Conservation (phyloP, 305 asterid genomes). For the Fraxinus nigra region DNA sequence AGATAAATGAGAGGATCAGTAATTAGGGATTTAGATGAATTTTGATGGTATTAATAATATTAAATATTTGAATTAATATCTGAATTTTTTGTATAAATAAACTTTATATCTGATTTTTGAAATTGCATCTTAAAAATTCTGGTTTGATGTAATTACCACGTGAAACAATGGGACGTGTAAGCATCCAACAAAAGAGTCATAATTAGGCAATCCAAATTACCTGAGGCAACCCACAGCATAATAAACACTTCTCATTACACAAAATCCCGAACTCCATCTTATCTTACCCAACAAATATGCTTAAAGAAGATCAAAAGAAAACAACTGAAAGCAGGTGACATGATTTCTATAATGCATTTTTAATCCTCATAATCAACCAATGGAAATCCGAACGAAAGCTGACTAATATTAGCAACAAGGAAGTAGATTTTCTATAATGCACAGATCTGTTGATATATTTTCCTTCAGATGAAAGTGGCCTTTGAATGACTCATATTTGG, state of each 20-base stretch:
- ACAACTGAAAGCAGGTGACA: not conserved
- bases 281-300: not conserved
- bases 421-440: not conserved
- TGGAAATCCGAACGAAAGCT: not conserved
- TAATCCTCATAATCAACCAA: not conserved
- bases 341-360: not conserved
- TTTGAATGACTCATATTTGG: slow-evolving; percentile 29
- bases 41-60: too few relatives aligned
- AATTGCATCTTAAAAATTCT: too few relatives aligned
- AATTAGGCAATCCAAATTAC: not conserved
- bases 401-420: not conserved
- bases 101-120: too few relatives aligned
- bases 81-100: too few relatives aligned
- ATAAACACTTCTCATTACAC: not conserved
- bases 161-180: not conserved
- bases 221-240: not conserved
- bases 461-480: not conserved
- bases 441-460: not conserved
- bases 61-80: too few relatives aligned
- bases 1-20: too few relatives aligned
- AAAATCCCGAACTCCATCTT: not conserved
- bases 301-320: not conserved
- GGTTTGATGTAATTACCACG: too few relatives aligned
- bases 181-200: not conserved
- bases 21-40: too few relatives aligned